phyloP scores from a whole-genome alignment of 2,329 filamentous ascomycete species.

The Lasiodiplodia gonubiensis region DNA sequence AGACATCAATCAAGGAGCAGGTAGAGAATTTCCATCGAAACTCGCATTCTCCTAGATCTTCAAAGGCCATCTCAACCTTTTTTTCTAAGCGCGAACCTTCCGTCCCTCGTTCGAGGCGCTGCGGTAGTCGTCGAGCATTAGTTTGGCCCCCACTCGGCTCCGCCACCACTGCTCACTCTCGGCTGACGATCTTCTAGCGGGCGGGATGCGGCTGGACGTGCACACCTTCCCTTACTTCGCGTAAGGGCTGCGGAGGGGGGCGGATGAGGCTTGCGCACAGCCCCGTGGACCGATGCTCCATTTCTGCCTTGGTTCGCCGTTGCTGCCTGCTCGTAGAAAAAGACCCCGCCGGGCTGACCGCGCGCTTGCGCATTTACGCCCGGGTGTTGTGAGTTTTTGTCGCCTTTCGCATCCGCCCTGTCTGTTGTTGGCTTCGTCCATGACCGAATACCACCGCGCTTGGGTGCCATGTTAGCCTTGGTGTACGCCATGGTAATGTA shows the following conservation, averaged over 20 bases:
- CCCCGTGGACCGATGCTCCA: background rate
- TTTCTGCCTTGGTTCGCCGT: background rate
- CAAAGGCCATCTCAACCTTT: no score
- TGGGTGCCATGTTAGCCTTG: conserved; percentile 10
- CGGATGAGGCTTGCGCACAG: background rate
- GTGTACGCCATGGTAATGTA: conserved; percentile 23
- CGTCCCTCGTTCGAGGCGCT: no score
- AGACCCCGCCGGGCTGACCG: background rate
- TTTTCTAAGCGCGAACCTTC: no score
- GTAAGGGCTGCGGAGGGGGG: background rate
- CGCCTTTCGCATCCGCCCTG: background rate
- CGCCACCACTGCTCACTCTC: no score
- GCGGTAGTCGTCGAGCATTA: no score
- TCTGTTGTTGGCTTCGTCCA: background rate
- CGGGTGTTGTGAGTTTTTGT: background rate
- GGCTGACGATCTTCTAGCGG: background rate
- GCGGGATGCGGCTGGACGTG: background rate
- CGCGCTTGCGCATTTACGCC: background rate
- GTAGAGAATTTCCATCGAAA: background rate
- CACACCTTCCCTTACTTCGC: no score
- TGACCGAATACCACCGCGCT: background rate
- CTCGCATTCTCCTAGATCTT: background rate
- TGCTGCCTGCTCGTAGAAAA: conserved; percentile 11
- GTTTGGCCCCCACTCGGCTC: no score
- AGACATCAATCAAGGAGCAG: background rate